A percentile compares a stretch with the other conserved stretches of the same genome.
phyloP scores from a whole-genome alignment of 2,329 filamentous ascomycete genomes.

The Cladophialophora immunda region DNA sequence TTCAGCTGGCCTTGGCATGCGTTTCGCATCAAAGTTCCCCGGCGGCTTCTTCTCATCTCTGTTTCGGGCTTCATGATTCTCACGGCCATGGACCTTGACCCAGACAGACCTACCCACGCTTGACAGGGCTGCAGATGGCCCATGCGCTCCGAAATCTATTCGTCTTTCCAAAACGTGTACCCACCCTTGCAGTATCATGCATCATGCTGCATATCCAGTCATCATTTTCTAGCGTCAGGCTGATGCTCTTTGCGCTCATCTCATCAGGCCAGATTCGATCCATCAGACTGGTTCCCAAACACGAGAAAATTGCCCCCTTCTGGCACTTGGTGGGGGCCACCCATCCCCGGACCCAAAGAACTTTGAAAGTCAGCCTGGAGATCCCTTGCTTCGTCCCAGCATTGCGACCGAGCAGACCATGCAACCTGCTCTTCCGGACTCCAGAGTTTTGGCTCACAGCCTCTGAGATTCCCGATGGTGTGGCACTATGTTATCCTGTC shows the following conservation, averaged over 20 bases:
- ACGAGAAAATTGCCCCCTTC: constrained; percentile 11
- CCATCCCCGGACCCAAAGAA: constrained; percentile 15
- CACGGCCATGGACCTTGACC: constrained; percentile 2
- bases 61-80: not conserved
- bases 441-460: constrained; percentile 29
- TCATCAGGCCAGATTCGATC: constrained; percentile 22
- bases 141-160: constrained; percentile 21
- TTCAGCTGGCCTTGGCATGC: constrained; percentile 35
- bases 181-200: constrained; percentile 4
- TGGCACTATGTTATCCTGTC: constrained; percentile 9
- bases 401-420: constrained; percentile 7
- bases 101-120: constrained; percentile 18
- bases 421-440: constrained; percentile 20
- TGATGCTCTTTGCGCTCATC: constrained; percentile 25
- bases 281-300: constrained; percentile 26
- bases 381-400: constrained; percentile 15
- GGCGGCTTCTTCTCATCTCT: constrained; percentile 1
- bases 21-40: constrained; percentile 11
- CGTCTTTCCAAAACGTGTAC: not conserved
- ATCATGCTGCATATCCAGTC: constrained; percentile 15
- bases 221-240: constrained; percentile 22
- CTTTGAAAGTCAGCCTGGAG: constrained; percentile 18
- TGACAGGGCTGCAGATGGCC: constrained; percentile 33
- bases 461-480: constrained; percentile 16
- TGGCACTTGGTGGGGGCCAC: constrained; percentile 6